Conservation (phyloP, 805 yeast species). For the Saccharomycopsis schoenii region DNA sequence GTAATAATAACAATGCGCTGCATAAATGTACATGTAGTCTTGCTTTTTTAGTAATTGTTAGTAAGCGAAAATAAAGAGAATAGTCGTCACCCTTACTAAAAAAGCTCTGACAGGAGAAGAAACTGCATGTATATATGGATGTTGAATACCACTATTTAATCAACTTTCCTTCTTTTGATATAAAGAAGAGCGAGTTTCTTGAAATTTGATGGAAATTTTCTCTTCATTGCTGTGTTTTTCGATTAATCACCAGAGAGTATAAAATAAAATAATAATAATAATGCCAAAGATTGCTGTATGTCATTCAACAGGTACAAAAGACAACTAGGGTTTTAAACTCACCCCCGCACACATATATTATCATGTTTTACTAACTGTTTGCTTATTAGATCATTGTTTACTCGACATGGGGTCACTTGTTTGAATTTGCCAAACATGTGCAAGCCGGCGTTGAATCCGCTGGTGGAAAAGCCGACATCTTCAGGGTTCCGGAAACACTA, state of each 20-base stretch:
- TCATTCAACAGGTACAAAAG: neutral
- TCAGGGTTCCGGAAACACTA: conserved; percentile 70
- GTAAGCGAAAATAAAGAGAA: neutral
- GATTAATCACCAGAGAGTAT: neutral
- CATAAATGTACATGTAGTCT: no score
- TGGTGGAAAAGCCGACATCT: conserved; percentile 60
- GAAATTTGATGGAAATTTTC: neutral
- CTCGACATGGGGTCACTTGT: conserved; percentile 73
- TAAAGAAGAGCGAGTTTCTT: neutral
- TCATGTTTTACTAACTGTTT: neutral
- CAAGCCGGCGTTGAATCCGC: conserved; percentile 60
- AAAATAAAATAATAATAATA: neutral
- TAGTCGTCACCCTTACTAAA: no score
- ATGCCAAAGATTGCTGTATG: conserved; percentile 1
- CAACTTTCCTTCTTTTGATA: no score
- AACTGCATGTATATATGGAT: no score
- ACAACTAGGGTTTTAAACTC: no score
- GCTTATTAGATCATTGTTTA: conserved; percentile 41
- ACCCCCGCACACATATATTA: neutral
- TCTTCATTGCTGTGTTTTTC: no score
- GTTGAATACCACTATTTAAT: no score
- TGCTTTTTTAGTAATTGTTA: neutral
- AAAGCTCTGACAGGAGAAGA: no score
- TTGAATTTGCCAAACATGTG: conserved; percentile 54
- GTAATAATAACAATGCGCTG: neutral